Conservation (phyloP, 768 basidiomycete genomes). For the Aureoboletus auriporus region DNA sequence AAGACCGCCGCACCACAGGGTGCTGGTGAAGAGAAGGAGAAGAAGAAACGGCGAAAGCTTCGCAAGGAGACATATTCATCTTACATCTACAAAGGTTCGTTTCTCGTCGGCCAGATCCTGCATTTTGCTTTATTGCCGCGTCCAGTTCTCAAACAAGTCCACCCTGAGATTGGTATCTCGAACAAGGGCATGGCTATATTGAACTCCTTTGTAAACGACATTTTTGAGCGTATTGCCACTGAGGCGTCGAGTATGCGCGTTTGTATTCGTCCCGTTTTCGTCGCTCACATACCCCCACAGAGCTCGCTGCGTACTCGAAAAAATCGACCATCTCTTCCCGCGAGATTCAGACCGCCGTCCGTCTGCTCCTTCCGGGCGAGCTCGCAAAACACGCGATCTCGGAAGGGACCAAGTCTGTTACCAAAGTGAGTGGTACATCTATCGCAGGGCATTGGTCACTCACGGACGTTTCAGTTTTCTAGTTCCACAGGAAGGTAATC, state of each 20-base stretch:
- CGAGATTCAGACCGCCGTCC: constrained; percentile 96
- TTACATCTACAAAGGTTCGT: constrained; percentile 85
- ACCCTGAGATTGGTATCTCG: constrained; percentile 98
- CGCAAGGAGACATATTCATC: constrained; percentile 93
- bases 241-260: constrained; percentile 74
- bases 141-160: constrained; percentile 91
- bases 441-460: not conserved
- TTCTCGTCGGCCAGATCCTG: not conserved
- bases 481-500: constrained; percentile 65
- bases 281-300: constrained; percentile 34
- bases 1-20: constrained; percentile 48
- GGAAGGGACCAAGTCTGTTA: constrained; percentile 92
- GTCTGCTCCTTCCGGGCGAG: constrained; percentile 94
- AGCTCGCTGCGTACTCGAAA: constrained; percentile 96
- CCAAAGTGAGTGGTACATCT: constrained; percentile 51
- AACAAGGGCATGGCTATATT: constrained; percentile 98
- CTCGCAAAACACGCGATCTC: constrained; percentile 73
- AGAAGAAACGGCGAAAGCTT: constrained; percentile 85
- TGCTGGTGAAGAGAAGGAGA: constrained; percentile 75
- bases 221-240: constrained; percentile 89
- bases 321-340: constrained; percentile 98
- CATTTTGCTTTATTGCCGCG: constrained; percentile 1
- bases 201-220: constrained; percentile 95
- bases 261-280: not conserved
- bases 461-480: constrained; percentile 52